A percentile compares a stretch with the other conserved stretches of the same genome.
phyloP scores from a whole-genome alignment of 1,139 yeast genomes.

The Candida tunisiensis region DNA sequence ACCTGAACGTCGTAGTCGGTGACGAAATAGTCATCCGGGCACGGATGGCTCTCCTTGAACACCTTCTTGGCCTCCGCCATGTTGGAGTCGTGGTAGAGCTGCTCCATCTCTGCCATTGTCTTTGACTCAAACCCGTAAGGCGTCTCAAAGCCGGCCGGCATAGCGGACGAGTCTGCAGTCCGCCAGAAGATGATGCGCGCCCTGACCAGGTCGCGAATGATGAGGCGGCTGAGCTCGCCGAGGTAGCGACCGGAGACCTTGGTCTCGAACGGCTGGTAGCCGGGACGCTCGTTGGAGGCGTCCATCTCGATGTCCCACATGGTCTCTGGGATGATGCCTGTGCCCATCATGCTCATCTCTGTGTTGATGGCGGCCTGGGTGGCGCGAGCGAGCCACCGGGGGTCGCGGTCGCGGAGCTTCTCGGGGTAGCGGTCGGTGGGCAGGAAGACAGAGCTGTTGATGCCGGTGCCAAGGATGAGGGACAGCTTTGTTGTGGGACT shows the following conservation, averaged over 20 bases:
- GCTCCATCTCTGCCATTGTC: conserved; percentile 15
- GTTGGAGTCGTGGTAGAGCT: conserved; percentile 6
- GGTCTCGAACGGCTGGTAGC: conserved; percentile 75
- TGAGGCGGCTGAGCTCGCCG: conserved; percentile 67
- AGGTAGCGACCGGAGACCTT: conserved; percentile 77
- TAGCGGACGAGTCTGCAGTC: conserved; percentile 17
- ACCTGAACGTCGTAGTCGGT: conserved; percentile 15
- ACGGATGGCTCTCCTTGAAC: conserved; percentile 9
- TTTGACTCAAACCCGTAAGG: conserved; percentile 12
- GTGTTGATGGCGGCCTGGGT: conserved; percentile 14
- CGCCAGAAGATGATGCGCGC: conserved; percentile 40
- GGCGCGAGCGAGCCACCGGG: conserved; percentile 1
- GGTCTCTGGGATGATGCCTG: conserved; percentile 43
- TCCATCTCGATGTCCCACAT: conserved; percentile 58
- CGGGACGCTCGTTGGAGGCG: conserved; percentile 47
- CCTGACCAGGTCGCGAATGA: conserved; percentile 49
- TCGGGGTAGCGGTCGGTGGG: conserved; percentile 7
- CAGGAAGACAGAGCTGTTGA: conserved; percentile 34
- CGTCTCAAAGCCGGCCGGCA: conserved; percentile 10
- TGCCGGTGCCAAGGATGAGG: conserved; percentile 83
- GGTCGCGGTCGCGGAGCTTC: conserved; percentile 2
- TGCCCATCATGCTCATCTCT: conserved; percentile 18
- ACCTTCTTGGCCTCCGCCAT: conserved; percentile 8
- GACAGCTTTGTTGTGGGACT: conserved; percentile 55
- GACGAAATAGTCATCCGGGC: conserved; percentile 3